Conservation (phyloP, 2,329 filamentous ascomycete genomes). For the Alternaria novae-zelandiae region DNA sequence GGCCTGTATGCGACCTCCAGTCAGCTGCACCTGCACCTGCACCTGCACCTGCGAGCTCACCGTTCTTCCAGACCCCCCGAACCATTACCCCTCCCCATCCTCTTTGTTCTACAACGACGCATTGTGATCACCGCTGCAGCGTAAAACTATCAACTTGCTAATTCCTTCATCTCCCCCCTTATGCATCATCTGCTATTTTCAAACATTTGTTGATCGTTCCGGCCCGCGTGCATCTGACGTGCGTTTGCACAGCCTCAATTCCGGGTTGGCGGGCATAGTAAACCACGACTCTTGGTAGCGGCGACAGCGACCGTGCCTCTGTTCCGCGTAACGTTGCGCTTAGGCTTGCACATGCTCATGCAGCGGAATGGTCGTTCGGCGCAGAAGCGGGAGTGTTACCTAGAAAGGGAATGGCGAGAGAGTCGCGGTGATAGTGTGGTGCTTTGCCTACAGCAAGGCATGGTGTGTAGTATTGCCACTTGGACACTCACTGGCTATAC, state of each 20-base stretch:
- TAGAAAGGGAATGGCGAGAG: not conserved
- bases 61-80: not conserved
- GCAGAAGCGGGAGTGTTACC: not conserved
- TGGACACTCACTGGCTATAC: not conserved
- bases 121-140: not conserved
- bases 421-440: not conserved
- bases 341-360: not conserved
- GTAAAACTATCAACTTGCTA: not conserved
- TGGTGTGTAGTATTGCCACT: not conserved
- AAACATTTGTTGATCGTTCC: not conserved
- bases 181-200: slow-evolving; percentile 11
- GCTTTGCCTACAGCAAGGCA: not conserved
- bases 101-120: not conserved
- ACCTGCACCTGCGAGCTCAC: not conserved
- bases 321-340: not conserved
- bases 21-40: not conserved
- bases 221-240: slow-evolving; percentile 8
- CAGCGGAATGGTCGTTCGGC: not conserved
- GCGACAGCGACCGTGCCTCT: not conserved
- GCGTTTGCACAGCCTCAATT: slow-evolving; percentile 8
- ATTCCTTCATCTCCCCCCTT: not conserved
- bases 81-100: not conserved
- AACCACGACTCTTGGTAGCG: not conserved
- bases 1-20: not conserved
- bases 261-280: not conserved